Evolutionary conservation across 2,329 filamentous ascomycete species (phyloP).

Genomic region (Zymoseptoria brevis): DNA sequence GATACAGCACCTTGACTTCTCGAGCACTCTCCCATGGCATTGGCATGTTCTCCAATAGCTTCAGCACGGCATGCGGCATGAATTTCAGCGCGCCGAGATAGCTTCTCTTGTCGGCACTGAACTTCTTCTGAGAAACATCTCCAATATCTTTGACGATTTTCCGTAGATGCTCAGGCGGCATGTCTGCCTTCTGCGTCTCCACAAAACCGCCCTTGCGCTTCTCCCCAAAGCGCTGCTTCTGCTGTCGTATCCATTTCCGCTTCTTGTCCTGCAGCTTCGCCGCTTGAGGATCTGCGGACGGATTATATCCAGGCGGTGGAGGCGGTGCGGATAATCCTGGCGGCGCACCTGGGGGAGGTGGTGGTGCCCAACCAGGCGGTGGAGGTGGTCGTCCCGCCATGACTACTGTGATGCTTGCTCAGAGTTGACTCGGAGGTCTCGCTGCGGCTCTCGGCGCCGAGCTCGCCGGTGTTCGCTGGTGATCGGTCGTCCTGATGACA

Average conservation of each 20-base stretch:
- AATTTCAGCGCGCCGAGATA: conserved; percentile 97
- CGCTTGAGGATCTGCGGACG: conserved; percentile 70
- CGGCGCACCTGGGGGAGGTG: conserved; percentile 40
- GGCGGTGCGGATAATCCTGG: conserved; percentile 50
- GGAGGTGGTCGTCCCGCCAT: conserved; percentile 59
- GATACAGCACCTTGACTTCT: conserved; percentile 96
- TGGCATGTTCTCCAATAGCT: conserved; percentile 97
- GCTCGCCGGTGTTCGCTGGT: conserved; percentile 9
- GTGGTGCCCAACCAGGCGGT: conserved; percentile 56
- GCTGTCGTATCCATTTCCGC: conserved; percentile 91
- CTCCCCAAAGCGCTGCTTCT: conserved; percentile 89
- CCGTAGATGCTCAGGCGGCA: conserved; percentile 95
- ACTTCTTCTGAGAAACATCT: conserved; percentile 98
- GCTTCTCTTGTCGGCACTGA: conserved; percentile 95
- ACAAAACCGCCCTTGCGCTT: conserved; percentile 95
- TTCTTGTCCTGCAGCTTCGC: conserved; percentile 98
- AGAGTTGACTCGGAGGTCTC: conserved; percentile 5
- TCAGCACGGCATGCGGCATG: conserved; percentile 97
- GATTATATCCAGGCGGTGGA: conserved; percentile 77
- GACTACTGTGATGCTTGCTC: conserved; percentile 6
- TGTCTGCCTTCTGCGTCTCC: conserved; percentile 95
- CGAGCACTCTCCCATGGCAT: conserved; percentile 98
- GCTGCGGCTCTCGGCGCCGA: conserved; percentile 20
- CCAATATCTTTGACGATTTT: conserved; percentile 99
- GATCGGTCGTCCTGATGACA: neutral